Percentiles rank a stretch among this genome's conserved stretches.
These are phyloP conservation scores for Alternaria dauci DNA, from an alignment of 2,329 filamentous ascomycete species.

Conservation along the genomic window DNA sequence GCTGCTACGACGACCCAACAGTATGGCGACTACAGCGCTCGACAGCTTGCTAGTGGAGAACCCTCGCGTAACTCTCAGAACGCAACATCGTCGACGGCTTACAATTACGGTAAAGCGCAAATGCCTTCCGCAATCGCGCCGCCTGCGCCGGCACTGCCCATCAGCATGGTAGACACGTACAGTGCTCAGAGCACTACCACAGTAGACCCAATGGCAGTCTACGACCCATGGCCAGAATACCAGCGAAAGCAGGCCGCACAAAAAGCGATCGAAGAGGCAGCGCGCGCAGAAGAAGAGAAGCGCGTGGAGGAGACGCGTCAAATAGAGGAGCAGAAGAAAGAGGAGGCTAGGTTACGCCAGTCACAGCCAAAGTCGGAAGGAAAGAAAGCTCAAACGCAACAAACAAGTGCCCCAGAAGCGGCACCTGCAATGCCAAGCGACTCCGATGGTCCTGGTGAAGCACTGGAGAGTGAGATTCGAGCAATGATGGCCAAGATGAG, in stretches of 20 bases:
- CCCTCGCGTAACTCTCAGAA: constrained; percentile 23
- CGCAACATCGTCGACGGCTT: constrained; percentile 26
- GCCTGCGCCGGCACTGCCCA: constrained; percentile 17
- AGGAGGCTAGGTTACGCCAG: constrained; percentile 29
- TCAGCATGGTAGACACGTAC: constrained; percentile 34
- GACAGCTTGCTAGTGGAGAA: constrained; percentile 36
- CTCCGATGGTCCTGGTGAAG: constrained; percentile 29
- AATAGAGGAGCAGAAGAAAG: constrained; percentile 39
- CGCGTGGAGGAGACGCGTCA: constrained; percentile 36
- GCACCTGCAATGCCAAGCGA: constrained; percentile 1
- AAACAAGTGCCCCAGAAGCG: constrained; percentile 22
- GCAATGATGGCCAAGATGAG: constrained; percentile 66
- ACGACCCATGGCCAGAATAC: constrained; percentile 62
- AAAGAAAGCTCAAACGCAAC: constrained; percentile 38
- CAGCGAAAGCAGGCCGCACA: constrained; percentile 53
- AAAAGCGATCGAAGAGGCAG: constrained; percentile 47
- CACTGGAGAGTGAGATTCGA: constrained; percentile 61
- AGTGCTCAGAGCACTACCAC: constrained; percentile 50
- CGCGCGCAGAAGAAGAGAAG: constrained; percentile 46
- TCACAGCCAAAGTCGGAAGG: constrained; percentile 29
- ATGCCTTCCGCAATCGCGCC: constrained; percentile 22
- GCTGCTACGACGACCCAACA: constrained; percentile 27
- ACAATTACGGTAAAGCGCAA: constrained; percentile 31
- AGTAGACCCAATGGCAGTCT: constrained; percentile 63
- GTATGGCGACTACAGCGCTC: constrained; percentile 30